Percentiles rank a stretch among this genome's conserved stretches.
phyloP scores from a whole-genome alignment of 495 filamentous ascomycete genomes.

The Xylaria acuta region DNA sequence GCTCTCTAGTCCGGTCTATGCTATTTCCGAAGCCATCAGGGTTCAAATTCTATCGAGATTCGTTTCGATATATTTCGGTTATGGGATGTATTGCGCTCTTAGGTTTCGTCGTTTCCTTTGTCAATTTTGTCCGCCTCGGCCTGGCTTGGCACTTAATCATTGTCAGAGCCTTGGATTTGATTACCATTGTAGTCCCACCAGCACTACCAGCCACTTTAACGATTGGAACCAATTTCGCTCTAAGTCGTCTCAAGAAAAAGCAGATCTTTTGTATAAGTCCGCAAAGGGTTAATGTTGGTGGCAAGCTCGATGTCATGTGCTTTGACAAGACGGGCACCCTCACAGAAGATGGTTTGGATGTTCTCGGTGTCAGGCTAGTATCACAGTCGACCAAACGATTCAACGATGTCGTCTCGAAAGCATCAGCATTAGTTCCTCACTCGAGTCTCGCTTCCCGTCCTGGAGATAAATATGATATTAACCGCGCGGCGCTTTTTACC shows the following conservation, averaged over 20 bases:
- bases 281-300: constrained; percentile 93
- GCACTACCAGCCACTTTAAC: constrained; percentile 95
- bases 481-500: constrained; percentile 79
- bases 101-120: constrained; percentile 87
- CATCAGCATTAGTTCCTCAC: constrained; percentile 60
- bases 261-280: constrained; percentile 98
- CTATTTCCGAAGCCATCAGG: constrained; percentile 97
- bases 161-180: constrained; percentile 89
- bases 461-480: constrained; percentile 64
- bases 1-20: constrained; percentile 95
- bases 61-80: constrained; percentile 96
- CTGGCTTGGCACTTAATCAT: constrained; percentile 89
- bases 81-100: constrained; percentile 89
- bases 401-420: constrained; percentile 52
- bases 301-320: constrained; percentile 94
- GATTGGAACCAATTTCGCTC: constrained; percentile 95
- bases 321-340: constrained; percentile 99
- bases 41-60: constrained; percentile 98
- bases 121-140: constrained; percentile 87
- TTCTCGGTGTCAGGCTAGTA: constrained; percentile 84
- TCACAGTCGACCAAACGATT: constrained; percentile 64
- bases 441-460: constrained; percentile 61
- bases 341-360: constrained; percentile 96
- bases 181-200: constrained; percentile 97
- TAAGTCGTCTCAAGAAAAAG: constrained; percentile 82